A percentile compares a stretch with the other conserved stretches of the same genome.
phyloP scores from a whole-genome alignment of 2,329 filamentous ascomycete genomes.

The Corniculantispora saksenae region DNA sequence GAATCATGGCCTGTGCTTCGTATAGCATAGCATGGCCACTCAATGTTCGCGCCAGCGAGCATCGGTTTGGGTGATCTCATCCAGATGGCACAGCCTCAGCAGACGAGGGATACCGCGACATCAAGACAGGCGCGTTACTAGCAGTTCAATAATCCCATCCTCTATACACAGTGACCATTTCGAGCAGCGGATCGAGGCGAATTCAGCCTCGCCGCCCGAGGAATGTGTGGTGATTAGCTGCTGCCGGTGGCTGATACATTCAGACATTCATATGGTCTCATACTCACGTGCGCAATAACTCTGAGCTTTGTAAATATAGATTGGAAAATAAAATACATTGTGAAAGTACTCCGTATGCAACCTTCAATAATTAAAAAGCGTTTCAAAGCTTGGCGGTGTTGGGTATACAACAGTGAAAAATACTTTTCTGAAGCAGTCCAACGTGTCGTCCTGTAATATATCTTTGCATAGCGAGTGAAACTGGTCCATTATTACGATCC shows the following conservation, averaged over 20 bases:
- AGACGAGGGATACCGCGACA: no score
- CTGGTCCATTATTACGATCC: neutral
- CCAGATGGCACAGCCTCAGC: no score
- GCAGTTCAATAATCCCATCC: no score
- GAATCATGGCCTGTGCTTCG: no score
- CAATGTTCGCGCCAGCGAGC: no score
- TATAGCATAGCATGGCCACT: no score
- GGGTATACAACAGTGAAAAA: neutral
- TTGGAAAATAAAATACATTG: no score
- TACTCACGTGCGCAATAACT: neutral
- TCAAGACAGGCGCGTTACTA: no score
- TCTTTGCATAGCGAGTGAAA: neutral
- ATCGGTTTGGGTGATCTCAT: no score
- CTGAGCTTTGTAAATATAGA: neutral
- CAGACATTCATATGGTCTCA: no score
- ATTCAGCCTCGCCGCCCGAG: neutral
- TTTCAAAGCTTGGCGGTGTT: constrained; percentile 1
- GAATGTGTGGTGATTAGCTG: neutral
- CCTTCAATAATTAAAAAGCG: neutral
- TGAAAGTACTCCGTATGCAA: no score
- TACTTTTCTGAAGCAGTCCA: neutral
- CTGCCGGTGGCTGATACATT: no score
- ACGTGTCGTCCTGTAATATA: neutral
- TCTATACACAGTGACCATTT: neutral
- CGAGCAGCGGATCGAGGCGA: neutral